Percentiles rank a stretch among this genome's conserved stretches.
phyloP scores from a whole-genome alignment of 1,284 basidiomycete genomes.

The Puccinia polysora region DNA sequence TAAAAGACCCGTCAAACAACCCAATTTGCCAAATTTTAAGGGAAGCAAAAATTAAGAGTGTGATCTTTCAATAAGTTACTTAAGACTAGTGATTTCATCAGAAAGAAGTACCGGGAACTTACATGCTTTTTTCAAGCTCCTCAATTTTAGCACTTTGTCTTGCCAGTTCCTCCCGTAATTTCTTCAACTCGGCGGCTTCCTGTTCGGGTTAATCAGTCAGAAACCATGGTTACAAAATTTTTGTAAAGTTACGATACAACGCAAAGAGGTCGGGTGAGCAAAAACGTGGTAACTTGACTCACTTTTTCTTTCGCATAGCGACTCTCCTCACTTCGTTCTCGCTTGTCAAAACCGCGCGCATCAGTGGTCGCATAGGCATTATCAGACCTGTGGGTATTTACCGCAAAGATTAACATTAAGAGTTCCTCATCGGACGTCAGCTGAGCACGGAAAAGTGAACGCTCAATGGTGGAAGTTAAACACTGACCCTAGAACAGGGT shows the following conservation, averaged over 20 bases:
- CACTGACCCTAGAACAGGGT: conserved; percentile 17
- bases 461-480: no score
- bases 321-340: conserved; percentile 34
- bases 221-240: no score
- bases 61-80: no score
- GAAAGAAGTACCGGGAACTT: not conserved
- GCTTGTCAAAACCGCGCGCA: conserved; percentile 16
- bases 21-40: no score
- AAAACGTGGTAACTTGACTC: not conserved
- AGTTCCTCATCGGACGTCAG: no score
- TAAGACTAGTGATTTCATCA: no score
- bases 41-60: no score
- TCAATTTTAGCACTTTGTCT: conserved; percentile 23
- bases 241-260: no score
- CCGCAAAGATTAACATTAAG: not conserved
- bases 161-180: conserved; percentile 20
- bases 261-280: not conserved
- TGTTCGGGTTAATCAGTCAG: not conserved
- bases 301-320: conserved; percentile 29
- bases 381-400: conserved; percentile 6
- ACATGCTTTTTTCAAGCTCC: conserved; percentile 28
- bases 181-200: conserved; percentile 37
- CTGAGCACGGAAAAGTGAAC: no score
- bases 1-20: no score
- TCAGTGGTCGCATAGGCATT: conserved; percentile 10